A percentile compares a stretch with the other conserved stretches of the same genome.
Evolutionary conservation across 441 rosid genomes (phyloP).

Genomic region (Flueggea neowawraea): DNA sequence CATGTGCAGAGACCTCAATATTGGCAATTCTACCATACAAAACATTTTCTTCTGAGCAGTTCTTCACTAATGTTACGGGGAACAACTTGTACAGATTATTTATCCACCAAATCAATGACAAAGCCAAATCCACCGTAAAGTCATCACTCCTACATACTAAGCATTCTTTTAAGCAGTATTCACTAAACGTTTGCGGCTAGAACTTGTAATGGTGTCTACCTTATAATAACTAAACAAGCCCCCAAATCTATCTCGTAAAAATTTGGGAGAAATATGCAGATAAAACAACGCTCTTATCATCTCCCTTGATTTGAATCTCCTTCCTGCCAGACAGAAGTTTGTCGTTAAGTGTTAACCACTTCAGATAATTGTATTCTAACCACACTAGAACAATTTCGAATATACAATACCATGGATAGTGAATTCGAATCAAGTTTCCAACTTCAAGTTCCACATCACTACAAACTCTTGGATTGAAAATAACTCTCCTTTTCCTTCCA

Average conservation of each 20-base stretch:
- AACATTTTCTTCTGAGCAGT: too few relatives aligned
- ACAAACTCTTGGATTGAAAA: slow-evolving; percentile 77
- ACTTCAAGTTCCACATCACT: slow-evolving; percentile 73
- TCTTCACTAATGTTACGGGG: too few relatives aligned
- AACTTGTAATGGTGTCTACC: not conserved
- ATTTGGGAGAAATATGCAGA: slow-evolving; percentile 51
- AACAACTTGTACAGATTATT: too few relatives aligned
- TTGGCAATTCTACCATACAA: too few relatives aligned
- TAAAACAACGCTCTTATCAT: slow-evolving; percentile 41
- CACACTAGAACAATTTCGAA: too few relatives aligned
- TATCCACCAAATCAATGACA: too few relatives aligned
- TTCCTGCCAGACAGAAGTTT: slow-evolving; percentile 49
- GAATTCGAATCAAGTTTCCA: slow-evolving; percentile 58
- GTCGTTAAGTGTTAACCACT: not conserved
- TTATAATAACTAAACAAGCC: not conserved
- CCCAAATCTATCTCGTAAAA: slow-evolving; percentile 7
- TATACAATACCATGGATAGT: slow-evolving; percentile 65
- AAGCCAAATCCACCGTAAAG: too few relatives aligned
- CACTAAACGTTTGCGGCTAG: too few relatives aligned
- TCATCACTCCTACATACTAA: not conserved
- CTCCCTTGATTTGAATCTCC: slow-evolving; percentile 47
- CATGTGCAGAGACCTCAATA: too few relatives aligned
- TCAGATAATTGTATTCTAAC: not conserved
- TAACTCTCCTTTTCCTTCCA: slow-evolving; percentile 42
- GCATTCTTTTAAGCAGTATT: not conserved